These are phyloP conservation scores for Tolypocladium inflatum DNA, from an alignment of 2,329 filamentous ascomycete genomes.

Conservation along the genomic window DNA sequence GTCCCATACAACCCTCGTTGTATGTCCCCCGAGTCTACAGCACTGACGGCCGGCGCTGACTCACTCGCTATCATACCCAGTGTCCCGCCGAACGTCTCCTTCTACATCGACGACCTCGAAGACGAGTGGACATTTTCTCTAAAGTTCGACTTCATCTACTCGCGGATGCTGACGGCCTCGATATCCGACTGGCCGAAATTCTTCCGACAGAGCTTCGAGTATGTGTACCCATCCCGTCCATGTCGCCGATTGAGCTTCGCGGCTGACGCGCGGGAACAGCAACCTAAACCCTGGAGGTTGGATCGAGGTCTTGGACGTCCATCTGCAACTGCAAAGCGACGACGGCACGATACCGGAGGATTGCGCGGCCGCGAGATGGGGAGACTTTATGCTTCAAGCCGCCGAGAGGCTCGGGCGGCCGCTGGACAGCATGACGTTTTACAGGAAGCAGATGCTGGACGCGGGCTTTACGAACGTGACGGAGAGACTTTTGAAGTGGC, in stretches of 20 bases:
- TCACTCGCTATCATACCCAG: constrained; percentile 8
- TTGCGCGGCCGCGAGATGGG: constrained; percentile 17
- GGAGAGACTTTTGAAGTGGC: constrained; percentile 38
- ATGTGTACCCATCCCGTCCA: not conserved
- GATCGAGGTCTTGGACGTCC: constrained; percentile 32
- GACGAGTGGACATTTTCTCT: constrained; percentile 27
- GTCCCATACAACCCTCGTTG: constrained; percentile 29
- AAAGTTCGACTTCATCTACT: constrained; percentile 31
- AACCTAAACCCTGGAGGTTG: constrained; percentile 32
- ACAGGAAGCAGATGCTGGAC: constrained; percentile 30
- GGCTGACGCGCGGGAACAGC: not conserved
- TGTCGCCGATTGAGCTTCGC: not conserved
- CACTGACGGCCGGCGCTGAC: not conserved
- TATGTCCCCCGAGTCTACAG: constrained; percentile 5
- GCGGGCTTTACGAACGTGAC: constrained; percentile 44
- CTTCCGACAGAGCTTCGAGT: constrained; percentile 24
- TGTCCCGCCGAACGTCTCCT: constrained; percentile 39
- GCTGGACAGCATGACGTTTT: constrained; percentile 17
- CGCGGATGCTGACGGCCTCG: constrained; percentile 26
- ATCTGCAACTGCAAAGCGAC: constrained; percentile 27
- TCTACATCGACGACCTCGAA: constrained; percentile 34
- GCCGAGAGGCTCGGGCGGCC: constrained; percentile 19
- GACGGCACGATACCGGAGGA: constrained; percentile 26
- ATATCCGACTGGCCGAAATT: constrained; percentile 25
- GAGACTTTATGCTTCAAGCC: constrained; percentile 17